These are phyloP conservation scores for Cyclotella atomus DNA, from an alignment of 108 stramenopile species.

Conservation along the genomic window DNA sequence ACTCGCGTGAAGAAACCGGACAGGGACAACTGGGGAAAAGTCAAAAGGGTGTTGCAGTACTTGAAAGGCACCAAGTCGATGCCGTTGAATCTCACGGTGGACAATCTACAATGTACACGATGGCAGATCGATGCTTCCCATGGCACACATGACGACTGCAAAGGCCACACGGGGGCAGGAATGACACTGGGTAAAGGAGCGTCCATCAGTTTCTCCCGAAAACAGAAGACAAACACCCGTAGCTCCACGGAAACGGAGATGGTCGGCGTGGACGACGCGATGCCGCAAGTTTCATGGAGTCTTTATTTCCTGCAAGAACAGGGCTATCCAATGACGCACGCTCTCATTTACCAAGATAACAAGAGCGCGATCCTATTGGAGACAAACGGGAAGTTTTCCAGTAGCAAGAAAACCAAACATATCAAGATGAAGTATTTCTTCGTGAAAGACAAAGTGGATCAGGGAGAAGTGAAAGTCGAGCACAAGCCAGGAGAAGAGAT, in stretches of 20 bases:
- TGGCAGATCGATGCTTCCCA: constrained; percentile 4
- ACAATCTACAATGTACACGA: not conserved
- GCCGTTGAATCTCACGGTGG: not conserved
- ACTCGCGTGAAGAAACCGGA: constrained; percentile 1
- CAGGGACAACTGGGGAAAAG: not conserved
- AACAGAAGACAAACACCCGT: not conserved
- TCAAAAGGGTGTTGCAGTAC: not conserved
- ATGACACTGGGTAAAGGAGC: not conserved
- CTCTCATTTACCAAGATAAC: not conserved
- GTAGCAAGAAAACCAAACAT: constrained; percentile 2
- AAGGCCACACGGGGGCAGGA: constrained; percentile 2
- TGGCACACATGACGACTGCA: not conserved
- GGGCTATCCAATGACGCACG: not conserved
- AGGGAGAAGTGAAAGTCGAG: constrained; percentile 24
- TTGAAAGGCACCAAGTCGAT: not conserved
- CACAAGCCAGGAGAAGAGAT: constrained; percentile 52
- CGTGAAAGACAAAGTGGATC: constrained; percentile 38
- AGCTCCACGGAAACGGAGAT: not conserved
- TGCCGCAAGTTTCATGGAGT: not conserved
- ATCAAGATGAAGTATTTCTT: constrained; percentile 43
- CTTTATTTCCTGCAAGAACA: constrained; percentile 3
- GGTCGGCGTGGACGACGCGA: not conserved
- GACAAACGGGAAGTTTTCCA: not conserved
- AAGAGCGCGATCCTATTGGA: not conserved
- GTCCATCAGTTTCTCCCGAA: not conserved